phyloP scores from a whole-genome alignment of 2,329 filamentous ascomycete species.

The Paecilomyces sp. region DNA sequence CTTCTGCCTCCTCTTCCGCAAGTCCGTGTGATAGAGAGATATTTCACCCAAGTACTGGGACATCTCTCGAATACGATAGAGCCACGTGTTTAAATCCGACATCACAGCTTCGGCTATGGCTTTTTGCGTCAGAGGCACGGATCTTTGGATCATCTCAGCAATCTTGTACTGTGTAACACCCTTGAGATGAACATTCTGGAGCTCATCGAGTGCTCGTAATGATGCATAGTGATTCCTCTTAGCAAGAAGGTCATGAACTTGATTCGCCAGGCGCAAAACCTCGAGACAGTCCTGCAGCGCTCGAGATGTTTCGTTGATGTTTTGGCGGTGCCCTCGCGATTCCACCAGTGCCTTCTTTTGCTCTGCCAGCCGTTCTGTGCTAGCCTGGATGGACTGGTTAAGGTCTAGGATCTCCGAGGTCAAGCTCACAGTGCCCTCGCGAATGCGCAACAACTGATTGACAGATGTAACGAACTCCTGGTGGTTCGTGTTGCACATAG shows the following conservation, averaged over 20 bases:
- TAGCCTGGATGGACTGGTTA: slow-evolving; percentile 90
- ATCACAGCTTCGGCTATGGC: slow-evolving; percentile 95
- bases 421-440: slow-evolving; percentile 80
- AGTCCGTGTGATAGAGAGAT: slow-evolving; percentile 91
- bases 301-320: slow-evolving; percentile 86
- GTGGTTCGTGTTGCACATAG: slow-evolving; percentile 89
- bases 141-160: slow-evolving; percentile 91
- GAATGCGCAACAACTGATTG: slow-evolving; percentile 84
- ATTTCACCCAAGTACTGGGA: slow-evolving; percentile 95
- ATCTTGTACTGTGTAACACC: slow-evolving; percentile 93
- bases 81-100: slow-evolving; percentile 93
- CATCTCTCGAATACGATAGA: slow-evolving; percentile 89
- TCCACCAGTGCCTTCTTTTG: slow-evolving; percentile 94
- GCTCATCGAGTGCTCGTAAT: slow-evolving; percentile 84
- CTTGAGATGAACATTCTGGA: slow-evolving; percentile 92
- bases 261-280: slow-evolving; percentile 85
- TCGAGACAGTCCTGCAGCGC: slow-evolving; percentile 86
- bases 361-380: slow-evolving; percentile 86
- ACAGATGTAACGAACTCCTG: slow-evolving; percentile 94
- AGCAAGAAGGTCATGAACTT: slow-evolving; percentile 82
- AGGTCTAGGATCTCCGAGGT: slow-evolving; percentile 87
- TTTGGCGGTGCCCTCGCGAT: slow-evolving; percentile 83
- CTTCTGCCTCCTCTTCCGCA: slow-evolving; percentile 74
- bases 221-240: slow-evolving; percentile 96
- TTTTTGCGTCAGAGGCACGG: slow-evolving; percentile 85